Conservation (phyloP, 2,329 filamentous ascomycete genomes). For the Aspergillus sergii region DNA sequence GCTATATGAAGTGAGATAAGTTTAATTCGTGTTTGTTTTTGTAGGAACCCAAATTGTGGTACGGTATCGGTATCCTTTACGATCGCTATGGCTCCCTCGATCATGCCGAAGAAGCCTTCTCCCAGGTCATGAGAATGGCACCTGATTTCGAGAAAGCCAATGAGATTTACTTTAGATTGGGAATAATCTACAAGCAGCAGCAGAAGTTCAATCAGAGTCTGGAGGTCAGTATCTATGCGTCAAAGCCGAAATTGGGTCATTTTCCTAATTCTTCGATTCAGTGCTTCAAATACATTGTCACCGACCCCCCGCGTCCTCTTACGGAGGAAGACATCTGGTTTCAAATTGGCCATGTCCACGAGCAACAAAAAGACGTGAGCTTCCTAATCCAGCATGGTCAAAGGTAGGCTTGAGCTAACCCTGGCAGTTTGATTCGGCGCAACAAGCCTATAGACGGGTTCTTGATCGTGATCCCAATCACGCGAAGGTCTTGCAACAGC, state of each 20-base stretch:
- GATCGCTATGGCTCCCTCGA: constrained; percentile 95
- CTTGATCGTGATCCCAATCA: constrained; percentile 94
- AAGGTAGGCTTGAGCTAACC: constrained; percentile 30
- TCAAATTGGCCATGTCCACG: constrained; percentile 97
- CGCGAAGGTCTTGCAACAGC: constrained; percentile 95
- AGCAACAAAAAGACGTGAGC: constrained; percentile 96
- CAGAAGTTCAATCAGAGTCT: constrained; percentile 90
- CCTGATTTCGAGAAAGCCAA: constrained; percentile 98
- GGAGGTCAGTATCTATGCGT: constrained; percentile 63
- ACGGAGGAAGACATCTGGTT: constrained; percentile 99
- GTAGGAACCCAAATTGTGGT: constrained; percentile 96
- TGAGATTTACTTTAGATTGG: constrained; percentile 96
- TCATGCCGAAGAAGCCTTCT: constrained; percentile 97
- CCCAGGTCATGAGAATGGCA: constrained; percentile 98
- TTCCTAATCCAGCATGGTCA: background rate
- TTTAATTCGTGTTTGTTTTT: constrained; percentile 18
- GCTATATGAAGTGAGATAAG: background rate
- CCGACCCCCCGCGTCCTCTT: constrained; percentile 84
- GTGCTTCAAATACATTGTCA: constrained; percentile 99
- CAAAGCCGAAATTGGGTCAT: background rate
- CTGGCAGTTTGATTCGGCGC: constrained; percentile 87
- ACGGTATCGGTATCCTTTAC: constrained; percentile 96
- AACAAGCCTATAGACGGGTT: constrained; percentile 88
- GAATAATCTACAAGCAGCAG: constrained; percentile 99
- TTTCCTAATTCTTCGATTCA: constrained; percentile 42